Evolutionary conservation across 148 eudicot genomes (phyloP).

Genomic region (Linanthus parryae): DNA sequence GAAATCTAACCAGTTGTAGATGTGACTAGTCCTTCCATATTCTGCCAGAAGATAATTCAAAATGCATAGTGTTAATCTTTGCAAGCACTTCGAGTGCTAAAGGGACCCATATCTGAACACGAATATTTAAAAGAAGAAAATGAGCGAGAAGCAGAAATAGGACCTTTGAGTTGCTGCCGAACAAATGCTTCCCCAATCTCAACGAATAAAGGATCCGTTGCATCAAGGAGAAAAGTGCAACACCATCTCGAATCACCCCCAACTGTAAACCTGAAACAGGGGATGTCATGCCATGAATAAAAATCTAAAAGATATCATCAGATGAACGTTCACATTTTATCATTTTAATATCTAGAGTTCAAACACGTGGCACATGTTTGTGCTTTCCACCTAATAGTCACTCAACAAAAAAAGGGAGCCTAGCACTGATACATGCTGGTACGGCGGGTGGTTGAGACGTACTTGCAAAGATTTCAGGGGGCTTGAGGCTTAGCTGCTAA

Average conservation of each 20-base stretch:
- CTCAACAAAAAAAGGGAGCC: no score
- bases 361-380: no score
- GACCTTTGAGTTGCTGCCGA: slow-evolving; percentile 37
- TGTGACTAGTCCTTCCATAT: slow-evolving; percentile 46
- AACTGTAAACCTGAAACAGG: slow-evolving; percentile 37
- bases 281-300: background rate
- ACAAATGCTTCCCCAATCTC: slow-evolving; percentile 46
- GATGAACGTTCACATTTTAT: no score
- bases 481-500: no score
- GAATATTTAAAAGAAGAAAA: background rate
- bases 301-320: background rate
- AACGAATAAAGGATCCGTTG: slow-evolving; percentile 46
- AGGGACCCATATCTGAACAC: background rate
- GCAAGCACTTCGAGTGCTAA: background rate
- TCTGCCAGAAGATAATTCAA: slow-evolving; percentile 22
- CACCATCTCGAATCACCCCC: slow-evolving; percentile 39
- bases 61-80: slow-evolving; percentile 4
- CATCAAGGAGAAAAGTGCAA: slow-evolving; percentile 53
- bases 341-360: no score
- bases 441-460: no score
- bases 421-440: no score
- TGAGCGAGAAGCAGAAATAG: background rate
- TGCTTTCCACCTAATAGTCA: no score
- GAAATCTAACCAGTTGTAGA: slow-evolving; percentile 39
- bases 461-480: no score